phyloP scores from a whole-genome alignment of 306 rosid species.

The Lupinus albus region DNA sequence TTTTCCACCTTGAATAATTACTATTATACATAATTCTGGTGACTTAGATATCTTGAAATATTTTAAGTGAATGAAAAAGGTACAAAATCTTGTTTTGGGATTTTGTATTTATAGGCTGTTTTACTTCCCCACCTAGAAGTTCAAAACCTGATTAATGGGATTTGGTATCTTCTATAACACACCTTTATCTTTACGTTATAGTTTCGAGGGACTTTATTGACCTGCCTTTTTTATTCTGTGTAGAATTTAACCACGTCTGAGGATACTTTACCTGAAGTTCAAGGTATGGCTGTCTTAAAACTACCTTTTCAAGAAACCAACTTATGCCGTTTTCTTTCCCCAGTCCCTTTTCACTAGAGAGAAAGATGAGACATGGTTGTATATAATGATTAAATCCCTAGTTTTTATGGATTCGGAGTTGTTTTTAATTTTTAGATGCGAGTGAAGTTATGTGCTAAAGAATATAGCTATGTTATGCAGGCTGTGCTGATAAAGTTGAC shows the following conservation, averaged over 20 bases:
- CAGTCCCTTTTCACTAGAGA: background rate
- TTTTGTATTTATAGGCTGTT: slow-evolving; percentile 7
- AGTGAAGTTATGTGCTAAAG: slow-evolving; percentile 20
- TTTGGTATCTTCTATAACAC: background rate
- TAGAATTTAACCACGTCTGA: slow-evolving; percentile 54
- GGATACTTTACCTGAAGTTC: slow-evolving; percentile 44
- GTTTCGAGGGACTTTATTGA: slow-evolving; percentile 13
- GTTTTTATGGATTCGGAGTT: background rate
- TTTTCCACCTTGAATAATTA: slow-evolving; percentile 14
- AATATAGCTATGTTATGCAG: slow-evolving; percentile 49
- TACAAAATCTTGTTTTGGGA: slow-evolving; percentile 5
- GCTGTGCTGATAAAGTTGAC: slow-evolving; percentile 46
- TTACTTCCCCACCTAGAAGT: slow-evolving; percentile 6
- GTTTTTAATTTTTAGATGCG: background rate
- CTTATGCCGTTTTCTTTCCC: slow-evolving; percentile 18
- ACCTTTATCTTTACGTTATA: background rate
- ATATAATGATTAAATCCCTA: slow-evolving; percentile 1
- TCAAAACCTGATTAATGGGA: background rate
- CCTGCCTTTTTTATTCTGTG: slow-evolving; percentile 30
- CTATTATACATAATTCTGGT: slow-evolving; percentile 21
- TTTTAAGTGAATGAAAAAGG: background rate
- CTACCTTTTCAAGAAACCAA: slow-evolving; percentile 7
- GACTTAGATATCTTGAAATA: background rate
- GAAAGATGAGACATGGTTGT: background rate
- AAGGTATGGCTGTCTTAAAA: slow-evolving; percentile 51